Conservation (phyloP, 495 filamentous ascomycete species). For the Aspergillus nidulans region DNA sequence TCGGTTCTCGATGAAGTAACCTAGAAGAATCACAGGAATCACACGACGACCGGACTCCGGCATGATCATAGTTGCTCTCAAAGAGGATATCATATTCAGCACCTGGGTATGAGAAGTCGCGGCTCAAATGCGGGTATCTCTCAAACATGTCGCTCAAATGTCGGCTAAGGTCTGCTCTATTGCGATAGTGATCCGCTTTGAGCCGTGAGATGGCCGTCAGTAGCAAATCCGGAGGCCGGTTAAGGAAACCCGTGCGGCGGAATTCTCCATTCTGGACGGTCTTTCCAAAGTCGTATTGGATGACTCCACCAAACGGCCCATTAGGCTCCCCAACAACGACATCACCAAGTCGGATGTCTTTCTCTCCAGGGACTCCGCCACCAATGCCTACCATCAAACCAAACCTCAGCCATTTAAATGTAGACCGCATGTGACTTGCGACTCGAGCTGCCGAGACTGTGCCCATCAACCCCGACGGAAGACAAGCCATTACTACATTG, state of each 20-base stretch:
- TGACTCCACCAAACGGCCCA: conserved; percentile 7
- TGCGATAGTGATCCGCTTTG: conserved; percentile 4
- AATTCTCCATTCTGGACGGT: conserved; percentile 8
- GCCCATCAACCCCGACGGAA: conserved; percentile 32
- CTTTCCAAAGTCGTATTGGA: conserved; percentile 23
- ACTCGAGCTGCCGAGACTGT: conserved; percentile 26
- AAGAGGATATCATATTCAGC: conserved; percentile 20
- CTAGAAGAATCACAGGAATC: conserved; percentile 9
- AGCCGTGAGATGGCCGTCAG: conserved; percentile 5
- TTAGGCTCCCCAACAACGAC: conserved; percentile 22
- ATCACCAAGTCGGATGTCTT: conserved; percentile 30
- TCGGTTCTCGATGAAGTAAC: conserved; percentile 5
- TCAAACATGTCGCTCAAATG: conserved; percentile 14
- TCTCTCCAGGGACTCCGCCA: conserved; percentile 26
- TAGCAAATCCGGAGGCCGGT: conserved; percentile 18
- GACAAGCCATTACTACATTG: conserved; percentile 30
- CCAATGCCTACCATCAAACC: conserved; percentile 41
- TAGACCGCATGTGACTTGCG: conserved; percentile 26
- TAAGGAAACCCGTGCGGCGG: conserved; percentile 20
- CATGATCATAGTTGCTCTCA: conserved; percentile 17
- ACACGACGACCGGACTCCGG: conserved; percentile 4
- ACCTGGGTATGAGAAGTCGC: conserved; percentile 15
- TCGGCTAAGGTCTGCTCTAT: background rate
- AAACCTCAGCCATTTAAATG: conserved; percentile 30
- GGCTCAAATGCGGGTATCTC: conserved; percentile 8